Percentiles rank a stretch among this genome's conserved stretches.
Conservation (phyloP, 2,329 filamentous ascomycete genomes). For the Fusarium sp. region DNA sequence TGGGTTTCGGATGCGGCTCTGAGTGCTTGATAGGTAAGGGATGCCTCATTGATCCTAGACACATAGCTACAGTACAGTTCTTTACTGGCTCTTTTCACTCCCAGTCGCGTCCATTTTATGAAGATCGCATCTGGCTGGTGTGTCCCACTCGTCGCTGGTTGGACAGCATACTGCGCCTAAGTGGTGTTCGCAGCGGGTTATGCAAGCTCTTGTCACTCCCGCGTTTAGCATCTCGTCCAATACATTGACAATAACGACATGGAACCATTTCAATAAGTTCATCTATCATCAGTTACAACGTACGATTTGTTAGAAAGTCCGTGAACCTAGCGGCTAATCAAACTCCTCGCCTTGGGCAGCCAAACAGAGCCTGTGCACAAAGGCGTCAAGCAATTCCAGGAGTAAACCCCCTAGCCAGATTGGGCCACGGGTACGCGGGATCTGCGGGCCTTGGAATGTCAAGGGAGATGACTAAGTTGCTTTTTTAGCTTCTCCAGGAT, state of each 20-base stretch:
- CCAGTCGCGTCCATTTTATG: neutral
- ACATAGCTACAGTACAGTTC: neutral
- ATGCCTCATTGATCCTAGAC: neutral
- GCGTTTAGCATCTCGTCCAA: neutral
- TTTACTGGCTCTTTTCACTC: neutral
- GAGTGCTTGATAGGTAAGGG: neutral
- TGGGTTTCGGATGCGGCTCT: neutral
- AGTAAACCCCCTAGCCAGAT: slow-evolving; percentile 7
- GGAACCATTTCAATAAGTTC: neutral
- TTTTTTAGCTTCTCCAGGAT: slow-evolving; percentile 11
- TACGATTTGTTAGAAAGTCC: neutral
- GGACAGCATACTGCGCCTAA: slow-evolving; percentile 25
- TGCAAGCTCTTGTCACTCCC: slow-evolving; percentile 23
- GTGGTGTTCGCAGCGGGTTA: slow-evolving; percentile 24
- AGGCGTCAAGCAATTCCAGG: slow-evolving; percentile 2
- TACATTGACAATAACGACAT: neutral
- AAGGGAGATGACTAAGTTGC: slow-evolving; percentile 34
- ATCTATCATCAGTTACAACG: neutral
- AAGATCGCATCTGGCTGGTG: neutral
- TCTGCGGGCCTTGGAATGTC: slow-evolving; percentile 31
- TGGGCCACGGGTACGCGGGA: slow-evolving; percentile 19
- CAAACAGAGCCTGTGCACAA: slow-evolving; percentile 5
- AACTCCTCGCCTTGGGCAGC: slow-evolving; percentile 3
- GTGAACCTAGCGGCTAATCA: neutral
- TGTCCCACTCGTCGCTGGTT: slow-evolving; percentile 9